These are phyloP conservation scores for Penicillium sp. DNA, from an alignment of 2,329 filamentous ascomycete species.

Conservation along the genomic window DNA sequence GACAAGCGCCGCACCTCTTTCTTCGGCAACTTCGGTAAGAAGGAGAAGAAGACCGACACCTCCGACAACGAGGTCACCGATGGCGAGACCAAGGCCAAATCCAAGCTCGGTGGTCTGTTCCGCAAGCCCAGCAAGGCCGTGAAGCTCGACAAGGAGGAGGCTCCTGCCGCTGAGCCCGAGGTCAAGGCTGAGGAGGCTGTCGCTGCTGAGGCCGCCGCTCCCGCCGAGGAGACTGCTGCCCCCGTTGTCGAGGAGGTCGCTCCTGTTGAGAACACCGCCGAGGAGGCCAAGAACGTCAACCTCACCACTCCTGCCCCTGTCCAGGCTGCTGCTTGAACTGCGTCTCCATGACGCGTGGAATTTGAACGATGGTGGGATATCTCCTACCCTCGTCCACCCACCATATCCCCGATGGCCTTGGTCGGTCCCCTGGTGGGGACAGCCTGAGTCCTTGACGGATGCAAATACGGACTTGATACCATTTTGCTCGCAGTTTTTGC, in stretches of 20 bases:
- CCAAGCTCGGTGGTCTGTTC: slow-evolving; percentile 51
- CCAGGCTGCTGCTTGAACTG: slow-evolving; percentile 47
- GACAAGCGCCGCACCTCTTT: slow-evolving; percentile 56
- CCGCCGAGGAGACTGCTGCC: slow-evolving; percentile 24
- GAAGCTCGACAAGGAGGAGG: slow-evolving; percentile 46
- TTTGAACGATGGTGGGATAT: slow-evolving; percentile 48
- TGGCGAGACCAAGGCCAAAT: slow-evolving; percentile 47
- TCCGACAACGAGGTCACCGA: slow-evolving; percentile 52
- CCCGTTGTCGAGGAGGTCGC: slow-evolving; percentile 23
- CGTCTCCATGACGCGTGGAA: slow-evolving; percentile 37
- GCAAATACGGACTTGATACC: slow-evolving; percentile 24
- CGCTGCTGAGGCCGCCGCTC: slow-evolving; percentile 25
- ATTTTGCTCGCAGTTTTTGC: slow-evolving; percentile 18
- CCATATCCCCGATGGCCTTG: slow-evolving; percentile 24
- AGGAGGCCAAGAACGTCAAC: slow-evolving; percentile 39
- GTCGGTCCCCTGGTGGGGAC: slow-evolving; percentile 5
- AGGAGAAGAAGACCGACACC: slow-evolving; percentile 54
- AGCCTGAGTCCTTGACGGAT: slow-evolving; percentile 19
- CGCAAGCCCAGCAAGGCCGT: slow-evolving; percentile 53
- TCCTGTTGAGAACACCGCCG: slow-evolving; percentile 30
- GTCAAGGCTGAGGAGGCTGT: slow-evolving; percentile 33
- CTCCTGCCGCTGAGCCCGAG: slow-evolving; percentile 35
- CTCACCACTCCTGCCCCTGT: slow-evolving; percentile 40
- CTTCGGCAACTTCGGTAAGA: slow-evolving; percentile 58
- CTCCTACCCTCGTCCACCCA: slow-evolving; percentile 32